A percentile compares a stretch with the other conserved stretches of the same genome.
These are phyloP conservation scores for Juglanconis oblonga DNA, from an alignment of 2,329 filamentous ascomycete species.

Conservation along the genomic window DNA sequence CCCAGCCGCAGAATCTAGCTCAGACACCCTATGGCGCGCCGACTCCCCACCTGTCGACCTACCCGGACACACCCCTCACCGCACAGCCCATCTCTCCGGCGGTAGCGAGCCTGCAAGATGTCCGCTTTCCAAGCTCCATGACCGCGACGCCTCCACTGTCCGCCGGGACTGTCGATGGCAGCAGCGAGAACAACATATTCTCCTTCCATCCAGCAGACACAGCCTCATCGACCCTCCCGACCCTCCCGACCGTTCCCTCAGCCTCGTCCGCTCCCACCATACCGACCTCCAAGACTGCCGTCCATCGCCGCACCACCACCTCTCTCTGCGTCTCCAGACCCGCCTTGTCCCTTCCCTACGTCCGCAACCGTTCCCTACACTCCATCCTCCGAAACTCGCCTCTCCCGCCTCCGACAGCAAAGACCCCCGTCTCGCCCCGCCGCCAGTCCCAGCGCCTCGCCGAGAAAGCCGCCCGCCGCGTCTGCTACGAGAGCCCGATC, in stretches of 20 bases:
- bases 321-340: conserved; percentile 23
- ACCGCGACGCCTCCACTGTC: conserved; percentile 59
- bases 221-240: background rate
- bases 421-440: conserved; percentile 50
- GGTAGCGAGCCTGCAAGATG: conserved; percentile 34
- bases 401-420: conserved; percentile 49
- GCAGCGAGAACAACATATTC: conserved; percentile 32
- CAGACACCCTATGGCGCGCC: conserved; percentile 31
- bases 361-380: conserved; percentile 55
- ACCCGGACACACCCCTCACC: conserved; percentile 53
- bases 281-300: conserved; percentile 20
- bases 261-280: background rate
- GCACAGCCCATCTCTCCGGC: conserved; percentile 49
- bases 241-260: background rate
- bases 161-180: conserved; percentile 44
- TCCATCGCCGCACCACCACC: conserved; percentile 36
- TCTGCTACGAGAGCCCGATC: conserved; percentile 61
- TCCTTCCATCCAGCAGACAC: conserved; percentile 35
- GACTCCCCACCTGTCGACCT: conserved; percentile 44
- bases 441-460: conserved; percentile 53
- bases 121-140: conserved; percentile 55
- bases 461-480: conserved; percentile 52
- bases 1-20: background rate
- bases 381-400: conserved; percentile 67
- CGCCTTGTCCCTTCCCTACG: conserved; percentile 48